Percentiles rank a stretch among this genome's conserved stretches.
These are phyloP conservation scores for Firmiana major DNA, from an alignment of 345 rosid species.

Conservation along the genomic window DNA sequence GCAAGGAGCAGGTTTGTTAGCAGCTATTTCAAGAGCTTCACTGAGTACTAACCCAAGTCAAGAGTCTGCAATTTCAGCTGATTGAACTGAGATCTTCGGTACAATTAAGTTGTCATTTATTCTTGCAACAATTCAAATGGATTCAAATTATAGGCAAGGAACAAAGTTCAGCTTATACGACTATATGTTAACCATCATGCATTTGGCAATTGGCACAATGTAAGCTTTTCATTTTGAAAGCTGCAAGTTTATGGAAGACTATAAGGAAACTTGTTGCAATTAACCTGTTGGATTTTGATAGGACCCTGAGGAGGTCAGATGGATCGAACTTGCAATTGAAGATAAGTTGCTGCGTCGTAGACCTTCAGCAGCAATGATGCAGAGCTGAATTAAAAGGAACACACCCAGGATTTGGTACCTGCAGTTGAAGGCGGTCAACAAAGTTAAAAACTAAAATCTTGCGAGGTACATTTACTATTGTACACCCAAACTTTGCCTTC, in stretches of 20 bases:
- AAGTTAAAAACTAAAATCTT: slow-evolving; percentile 16
- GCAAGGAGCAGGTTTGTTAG: not conserved
- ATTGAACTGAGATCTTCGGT: not conserved
- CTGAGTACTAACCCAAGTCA: not conserved
- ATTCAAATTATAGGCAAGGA: not conserved
- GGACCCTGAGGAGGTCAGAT: slow-evolving; percentile 58
- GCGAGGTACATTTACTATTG: not conserved
- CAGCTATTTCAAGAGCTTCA: not conserved
- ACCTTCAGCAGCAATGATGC: slow-evolving; percentile 84
- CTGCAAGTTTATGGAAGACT: slow-evolving; percentile 2
- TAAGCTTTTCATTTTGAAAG: not conserved
- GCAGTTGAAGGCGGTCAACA: slow-evolving; percentile 26
- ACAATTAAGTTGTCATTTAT: not conserved
- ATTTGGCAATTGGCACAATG: not conserved
- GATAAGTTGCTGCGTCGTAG: slow-evolving; percentile 78
- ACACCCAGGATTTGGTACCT: slow-evolving; percentile 92
- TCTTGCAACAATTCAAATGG: not conserved
- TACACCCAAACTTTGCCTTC: not conserved
- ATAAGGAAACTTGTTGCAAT: slow-evolving; percentile 1
- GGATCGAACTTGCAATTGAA: slow-evolving; percentile 77
- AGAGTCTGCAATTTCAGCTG: not conserved
- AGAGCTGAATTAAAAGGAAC: slow-evolving; percentile 87
- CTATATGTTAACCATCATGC: not conserved
- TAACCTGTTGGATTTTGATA: slow-evolving; percentile 60
- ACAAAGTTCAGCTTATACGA: not conserved